These are phyloP conservation scores for Heterococcus sp. DNA, from an alignment of 108 stramenopile species.

Conservation along the genomic window DNA sequence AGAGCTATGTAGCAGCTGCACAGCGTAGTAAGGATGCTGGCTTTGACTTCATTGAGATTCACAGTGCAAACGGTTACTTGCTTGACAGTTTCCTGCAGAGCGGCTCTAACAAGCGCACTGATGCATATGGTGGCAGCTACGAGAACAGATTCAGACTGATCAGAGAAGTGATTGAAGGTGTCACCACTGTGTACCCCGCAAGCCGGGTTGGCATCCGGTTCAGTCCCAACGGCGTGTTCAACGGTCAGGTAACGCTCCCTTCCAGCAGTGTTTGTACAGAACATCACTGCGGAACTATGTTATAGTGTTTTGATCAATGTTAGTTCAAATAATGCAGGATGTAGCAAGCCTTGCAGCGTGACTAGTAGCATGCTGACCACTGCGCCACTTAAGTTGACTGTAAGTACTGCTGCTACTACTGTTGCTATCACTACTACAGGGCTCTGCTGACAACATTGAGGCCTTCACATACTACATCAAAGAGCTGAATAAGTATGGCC, in stretches of 20 bases:
- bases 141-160: constrained; percentile 69
- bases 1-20: not conserved
- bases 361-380: too few species aligned
- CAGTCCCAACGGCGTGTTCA: constrained; percentile 9
- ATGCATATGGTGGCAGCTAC: constrained; percentile 53
- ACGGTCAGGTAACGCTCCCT: too few species aligned
- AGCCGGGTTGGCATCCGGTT: constrained; percentile 3
- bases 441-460: constrained; percentile 2
- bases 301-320: too few species aligned
- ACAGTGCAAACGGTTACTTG: constrained; percentile 49
- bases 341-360: too few species aligned
- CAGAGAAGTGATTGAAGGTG: constrained; percentile 52
- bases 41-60: constrained; percentile 52
- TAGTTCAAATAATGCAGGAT: too few species aligned
- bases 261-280: too few species aligned
- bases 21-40: constrained; percentile 35
- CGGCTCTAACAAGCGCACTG: constrained; percentile 46
- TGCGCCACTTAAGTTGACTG: too few species aligned
- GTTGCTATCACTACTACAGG: too few species aligned
- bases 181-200: constrained; percentile 1
- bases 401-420: too few species aligned
- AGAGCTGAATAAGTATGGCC: not conserved
- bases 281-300: too few species aligned
- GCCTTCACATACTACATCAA: not conserved
- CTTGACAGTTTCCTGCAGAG: constrained; percentile 50